phyloP scores from a whole-genome alignment of 306 rosid species.

The Sicyos baderoa region DNA sequence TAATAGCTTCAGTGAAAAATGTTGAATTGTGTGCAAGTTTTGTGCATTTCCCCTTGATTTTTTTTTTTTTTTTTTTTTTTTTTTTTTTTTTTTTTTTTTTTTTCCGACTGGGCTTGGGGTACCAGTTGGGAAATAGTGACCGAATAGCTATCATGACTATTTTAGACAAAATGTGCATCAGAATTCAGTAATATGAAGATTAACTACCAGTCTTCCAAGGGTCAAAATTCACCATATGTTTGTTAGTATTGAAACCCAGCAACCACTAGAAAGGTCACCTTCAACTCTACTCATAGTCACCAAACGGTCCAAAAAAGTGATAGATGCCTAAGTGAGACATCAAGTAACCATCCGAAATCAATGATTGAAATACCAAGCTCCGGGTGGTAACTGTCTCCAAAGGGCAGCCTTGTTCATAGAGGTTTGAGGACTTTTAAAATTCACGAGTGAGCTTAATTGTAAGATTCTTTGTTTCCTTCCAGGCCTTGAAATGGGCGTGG shows the following conservation, averaged over 20 bases:
- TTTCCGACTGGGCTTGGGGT: background rate
- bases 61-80: no score
- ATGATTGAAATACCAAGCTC: conserved; percentile 26
- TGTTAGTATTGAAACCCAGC: conserved; percentile 23
- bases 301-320: conserved; percentile 27
- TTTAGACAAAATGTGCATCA: background rate
- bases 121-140: background rate
- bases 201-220: background rate
- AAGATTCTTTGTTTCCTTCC: no score
- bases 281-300: conserved; percentile 47
- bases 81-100: no score
- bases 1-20: background rate
- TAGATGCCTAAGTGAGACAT: conserved; percentile 11
- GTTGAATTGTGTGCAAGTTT: background rate
- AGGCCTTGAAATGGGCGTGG: no score
- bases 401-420: no score
- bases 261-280: conserved; percentile 38
- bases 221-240: background rate
- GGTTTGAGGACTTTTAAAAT: no score
- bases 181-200: conserved; percentile 3
- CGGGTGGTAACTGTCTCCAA: no score
- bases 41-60: no score
- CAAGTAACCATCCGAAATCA: conserved; percentile 30
- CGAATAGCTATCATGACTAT: background rate
- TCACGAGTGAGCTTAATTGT: no score